A percentile compares a stretch with the other conserved stretches of the same genome.
phyloP scores from a whole-genome alignment of 2,329 filamentous ascomycete genomes.

The Colletotrichum agaves region DNA sequence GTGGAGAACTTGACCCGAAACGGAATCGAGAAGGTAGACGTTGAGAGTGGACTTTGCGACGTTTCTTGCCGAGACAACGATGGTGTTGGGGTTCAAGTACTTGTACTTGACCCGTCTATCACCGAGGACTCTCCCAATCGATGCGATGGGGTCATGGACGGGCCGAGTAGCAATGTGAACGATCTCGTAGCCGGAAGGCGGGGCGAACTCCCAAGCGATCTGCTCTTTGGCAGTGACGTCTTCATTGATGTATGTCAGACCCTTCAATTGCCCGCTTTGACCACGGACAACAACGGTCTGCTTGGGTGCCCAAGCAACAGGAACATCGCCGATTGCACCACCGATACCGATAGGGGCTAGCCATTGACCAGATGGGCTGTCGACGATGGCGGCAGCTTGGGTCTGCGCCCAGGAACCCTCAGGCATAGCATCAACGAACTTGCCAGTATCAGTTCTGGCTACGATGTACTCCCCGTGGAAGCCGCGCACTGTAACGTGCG shows the following conservation, averaged over 20 bases:
- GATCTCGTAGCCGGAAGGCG: slow-evolving; percentile 74
- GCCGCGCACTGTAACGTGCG: slow-evolving; percentile 67
- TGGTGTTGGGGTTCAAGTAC: slow-evolving; percentile 89
- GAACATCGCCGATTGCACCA: slow-evolving; percentile 60
- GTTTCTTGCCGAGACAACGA: slow-evolving; percentile 77
- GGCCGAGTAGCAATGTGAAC: slow-evolving; percentile 75
- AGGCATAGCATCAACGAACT: slow-evolving; percentile 56
- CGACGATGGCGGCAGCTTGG: slow-evolving; percentile 58
- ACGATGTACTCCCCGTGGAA: slow-evolving; percentile 70
- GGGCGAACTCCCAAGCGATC: slow-evolving; percentile 78
- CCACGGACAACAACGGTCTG: slow-evolving; percentile 66
- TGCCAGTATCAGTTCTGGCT: slow-evolving; percentile 65
- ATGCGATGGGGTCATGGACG: slow-evolving; percentile 86
- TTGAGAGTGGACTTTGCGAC: slow-evolving; percentile 69
- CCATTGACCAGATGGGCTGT: slow-evolving; percentile 62
- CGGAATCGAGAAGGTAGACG: slow-evolving; percentile 84
- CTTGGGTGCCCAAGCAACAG: slow-evolving; percentile 58
- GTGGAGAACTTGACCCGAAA: slow-evolving; percentile 84
- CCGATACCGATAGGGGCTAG: slow-evolving; percentile 63
- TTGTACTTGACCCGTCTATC: slow-evolving; percentile 97
- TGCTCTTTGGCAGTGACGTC: slow-evolving; percentile 55
- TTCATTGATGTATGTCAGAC: slow-evolving; percentile 61
- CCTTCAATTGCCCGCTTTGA: slow-evolving; percentile 61
- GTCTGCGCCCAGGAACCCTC: slow-evolving; percentile 53
- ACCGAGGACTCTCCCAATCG: slow-evolving; percentile 92